Evolutionary conservation across 2,329 filamentous ascomycete genomes (phyloP), one percentile per base, ranked within the genome.

Genomic region (Neocatenulostroma microsporum): DNA sequence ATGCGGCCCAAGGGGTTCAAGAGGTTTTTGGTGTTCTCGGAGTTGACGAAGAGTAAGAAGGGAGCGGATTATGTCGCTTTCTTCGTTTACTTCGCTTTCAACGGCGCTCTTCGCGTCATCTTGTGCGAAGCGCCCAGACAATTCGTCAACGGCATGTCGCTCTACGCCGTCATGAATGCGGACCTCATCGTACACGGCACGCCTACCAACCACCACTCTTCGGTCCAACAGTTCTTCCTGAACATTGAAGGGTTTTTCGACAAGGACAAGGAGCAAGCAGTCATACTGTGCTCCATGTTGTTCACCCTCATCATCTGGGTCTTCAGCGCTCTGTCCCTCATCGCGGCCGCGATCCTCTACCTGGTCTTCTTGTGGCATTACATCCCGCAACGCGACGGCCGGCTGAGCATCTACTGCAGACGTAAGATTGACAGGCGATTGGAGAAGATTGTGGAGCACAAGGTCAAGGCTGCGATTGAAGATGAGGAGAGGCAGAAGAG

Each of bases 301-400:
- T 96, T 94, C 63, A 95, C 89, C 3, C 61, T 94, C 15, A 59
- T 95, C 37, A 77, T 96, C 49, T 96, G 89, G 89, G 71, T 87
- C 11, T 79, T 96, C 50, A 82, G 83, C 0, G 74, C 83, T 5
- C 57, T 96, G 36, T 72, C 67, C 39, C 70, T 96, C 34, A 65
- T 89, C n/a, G 56, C 84, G 8, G 86, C 84, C 0, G 67, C 79
- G 15, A 52, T 93, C 2, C 78, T 94, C 42, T 96, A 94, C 62
- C 62, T 94, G 24, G 76, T 85, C 52, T 98, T 94, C 61, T 72
- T 98, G 5, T 94, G 84, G 75, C 84, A 91, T 61, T 91, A 89
- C 63, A 89, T 98, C 43, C 87, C 88, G 1, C 74, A 74, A 23
- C 70, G 77, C 9, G 87, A 95, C 54, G 85, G 86, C 5, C 80